phyloP scores from a whole-genome alignment of 805 yeast genomes.

The Saturnispora dispora region DNA sequence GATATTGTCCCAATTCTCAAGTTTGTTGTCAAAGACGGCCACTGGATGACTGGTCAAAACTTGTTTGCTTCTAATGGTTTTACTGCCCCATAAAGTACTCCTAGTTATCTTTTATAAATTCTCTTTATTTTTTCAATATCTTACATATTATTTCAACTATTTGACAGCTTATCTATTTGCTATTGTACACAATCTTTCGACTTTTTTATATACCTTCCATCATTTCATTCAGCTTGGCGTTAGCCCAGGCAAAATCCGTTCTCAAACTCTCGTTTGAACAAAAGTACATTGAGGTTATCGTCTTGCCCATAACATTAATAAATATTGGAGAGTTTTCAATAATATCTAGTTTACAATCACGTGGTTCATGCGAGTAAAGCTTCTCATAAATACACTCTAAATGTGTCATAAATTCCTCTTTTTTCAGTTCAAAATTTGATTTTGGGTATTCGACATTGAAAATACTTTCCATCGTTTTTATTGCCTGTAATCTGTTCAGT shows the following conservation, averaged over 20 bases:
- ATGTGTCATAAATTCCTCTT: not conserved
- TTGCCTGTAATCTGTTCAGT: conserved; percentile 1
- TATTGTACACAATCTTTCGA: too few relatives aligned
- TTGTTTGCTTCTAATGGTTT: conserved; percentile 57
- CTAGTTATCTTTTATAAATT: not conserved
- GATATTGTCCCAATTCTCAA: conserved; percentile 58
- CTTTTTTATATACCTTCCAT: too few relatives aligned
- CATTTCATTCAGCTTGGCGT: too few relatives aligned
- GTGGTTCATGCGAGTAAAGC: not conserved
- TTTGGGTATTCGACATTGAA: not conserved
- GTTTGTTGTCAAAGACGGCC: conserved; percentile 55
- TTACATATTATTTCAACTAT: not conserved
- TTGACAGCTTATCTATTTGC: too few relatives aligned
- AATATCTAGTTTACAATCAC: not conserved
- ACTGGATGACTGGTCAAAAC: conserved; percentile 66
- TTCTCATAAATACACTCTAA: not conserved
- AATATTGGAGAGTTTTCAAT: not conserved
- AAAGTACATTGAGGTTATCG: conserved; percentile 1
- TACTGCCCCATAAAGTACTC: conserved; percentile 40
- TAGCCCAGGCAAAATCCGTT: conserved; percentile 2
- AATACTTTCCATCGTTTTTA: not conserved
- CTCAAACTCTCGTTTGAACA: conserved; percentile 1
- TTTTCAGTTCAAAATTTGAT: not conserved
- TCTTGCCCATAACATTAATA: conserved; percentile 1
- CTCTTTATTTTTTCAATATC: not conserved